phyloP scores from a whole-genome alignment of 2,329 filamentous ascomycete species.

The Seiridium cupressi region DNA sequence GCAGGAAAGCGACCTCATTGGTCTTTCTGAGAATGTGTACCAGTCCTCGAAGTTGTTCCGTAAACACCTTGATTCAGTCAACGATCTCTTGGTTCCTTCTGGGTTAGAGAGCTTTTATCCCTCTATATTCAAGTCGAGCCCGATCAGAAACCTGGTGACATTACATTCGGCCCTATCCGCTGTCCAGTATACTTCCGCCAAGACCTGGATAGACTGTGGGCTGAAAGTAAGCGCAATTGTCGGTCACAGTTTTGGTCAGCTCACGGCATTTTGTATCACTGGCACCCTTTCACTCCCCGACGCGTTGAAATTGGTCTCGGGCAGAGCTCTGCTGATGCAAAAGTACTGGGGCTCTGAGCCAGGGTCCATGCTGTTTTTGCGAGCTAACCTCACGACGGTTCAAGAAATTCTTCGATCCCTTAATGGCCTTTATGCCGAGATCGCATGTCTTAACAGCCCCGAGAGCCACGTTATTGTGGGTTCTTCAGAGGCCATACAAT shows the following conservation, averaged over 20 bases:
- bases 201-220: conserved; percentile 34
- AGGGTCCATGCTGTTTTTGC: conserved; percentile 5
- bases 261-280: conserved; percentile 25
- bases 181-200: conserved; percentile 33
- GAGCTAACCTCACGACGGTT: not conserved
- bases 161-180: conserved; percentile 38
- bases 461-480: conserved; percentile 15
- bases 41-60: not conserved
- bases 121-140: conserved; percentile 21
- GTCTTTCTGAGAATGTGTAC: not conserved
- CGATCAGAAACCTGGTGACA: conserved; percentile 18
- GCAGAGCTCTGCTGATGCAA: not conserved
- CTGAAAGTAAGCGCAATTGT: conserved; percentile 24
- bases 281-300: not conserved
- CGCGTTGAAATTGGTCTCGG: conserved; percentile 1
- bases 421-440: conserved; percentile 5
- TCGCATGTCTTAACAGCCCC: conserved; percentile 16
- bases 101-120: conserved; percentile 20
- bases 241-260: conserved; percentile 40
- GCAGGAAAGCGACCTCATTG: not conserved
- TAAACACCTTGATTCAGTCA: not conserved
- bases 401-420: not conserved
- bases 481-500: conserved; percentile 9
- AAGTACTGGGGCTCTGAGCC: conserved; percentile 7
- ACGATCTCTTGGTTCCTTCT: not conserved